These are phyloP conservation scores for Mentha longifolia DNA, from an alignment of 257 asterid genomes.

Conservation along the genomic window DNA sequence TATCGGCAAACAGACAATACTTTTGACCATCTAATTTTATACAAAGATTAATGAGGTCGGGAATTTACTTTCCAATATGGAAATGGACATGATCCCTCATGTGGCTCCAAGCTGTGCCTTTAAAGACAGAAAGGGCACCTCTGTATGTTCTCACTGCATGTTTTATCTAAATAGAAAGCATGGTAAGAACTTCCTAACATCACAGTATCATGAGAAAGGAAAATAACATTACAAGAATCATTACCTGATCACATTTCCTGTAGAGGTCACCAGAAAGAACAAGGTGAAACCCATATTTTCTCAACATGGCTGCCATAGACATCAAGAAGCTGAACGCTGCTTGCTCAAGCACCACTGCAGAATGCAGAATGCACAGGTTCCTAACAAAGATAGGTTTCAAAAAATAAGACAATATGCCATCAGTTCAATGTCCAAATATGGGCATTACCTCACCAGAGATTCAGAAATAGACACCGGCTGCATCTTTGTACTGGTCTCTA, in stretches of 20 bases:
- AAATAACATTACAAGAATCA: slow-evolving; percentile 27
- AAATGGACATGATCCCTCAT: slow-evolving; percentile 96
- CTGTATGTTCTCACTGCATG: slow-evolving; percentile 97
- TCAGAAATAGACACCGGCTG: slow-evolving; percentile 91
- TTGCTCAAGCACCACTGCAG: slow-evolving; percentile 99
- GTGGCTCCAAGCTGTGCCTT: slow-evolving; percentile 88
- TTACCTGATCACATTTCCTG: slow-evolving; percentile 95
- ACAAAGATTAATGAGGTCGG: slow-evolving; percentile 13
- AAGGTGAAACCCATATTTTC: slow-evolving; percentile 98
- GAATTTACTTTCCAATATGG: slow-evolving; percentile 90
- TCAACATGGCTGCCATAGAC: slow-evolving; percentile 74
- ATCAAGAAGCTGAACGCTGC: slow-evolving; percentile 95
- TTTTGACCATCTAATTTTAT: slow-evolving; percentile 1
- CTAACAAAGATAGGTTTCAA: slow-evolving; percentile 59
- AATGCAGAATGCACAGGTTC: slow-evolving; percentile 84
- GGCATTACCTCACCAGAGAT: slow-evolving; percentile 99
- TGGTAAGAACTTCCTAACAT: slow-evolving; percentile 35
- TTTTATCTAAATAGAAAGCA: slow-evolving; percentile 61
- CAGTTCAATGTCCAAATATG: slow-evolving; percentile 35
- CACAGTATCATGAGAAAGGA: slow-evolving; percentile 29
- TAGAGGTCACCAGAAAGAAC: slow-evolving; percentile 97
- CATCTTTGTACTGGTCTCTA: slow-evolving; percentile 86
- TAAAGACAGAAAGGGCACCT: slow-evolving; percentile 85
- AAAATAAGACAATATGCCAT: slow-evolving; percentile 31
- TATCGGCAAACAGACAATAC: slow-evolving; percentile 33